Conservation (phyloP, 2,329 filamentous ascomycete genomes). For the Fusarium gaditjirri region DNA sequence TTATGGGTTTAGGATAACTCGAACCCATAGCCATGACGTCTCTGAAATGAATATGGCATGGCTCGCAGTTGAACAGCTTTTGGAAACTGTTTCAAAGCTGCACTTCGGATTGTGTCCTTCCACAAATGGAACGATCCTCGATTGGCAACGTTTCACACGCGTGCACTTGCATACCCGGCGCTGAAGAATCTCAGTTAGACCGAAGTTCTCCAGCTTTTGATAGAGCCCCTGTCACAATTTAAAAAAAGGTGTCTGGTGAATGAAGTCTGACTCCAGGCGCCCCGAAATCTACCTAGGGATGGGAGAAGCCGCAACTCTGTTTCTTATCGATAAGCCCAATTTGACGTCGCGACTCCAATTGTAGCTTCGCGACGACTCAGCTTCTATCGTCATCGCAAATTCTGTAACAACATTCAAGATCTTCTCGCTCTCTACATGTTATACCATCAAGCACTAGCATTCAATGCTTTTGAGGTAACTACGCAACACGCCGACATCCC, state of each 20-base stretch:
- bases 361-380: slow-evolving; percentile 13
- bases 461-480: slow-evolving; percentile 24
- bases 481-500: slow-evolving; percentile 9
- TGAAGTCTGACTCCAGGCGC: background rate
- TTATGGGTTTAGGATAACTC: background rate
- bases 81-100: background rate
- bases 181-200: slow-evolving; percentile 18
- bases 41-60: background rate
- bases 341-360: slow-evolving; percentile 29
- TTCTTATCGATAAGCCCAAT: slow-evolving; percentile 36
- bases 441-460: background rate
- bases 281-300: slow-evolving; percentile 2
- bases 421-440: background rate
- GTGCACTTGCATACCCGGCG: slow-evolving; percentile 21
- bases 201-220: slow-evolving; percentile 13
- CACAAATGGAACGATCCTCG: background rate
- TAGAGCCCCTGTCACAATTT: slow-evolving; percentile 14
- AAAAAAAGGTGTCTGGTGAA: background rate
- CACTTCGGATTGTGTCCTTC: background rate
- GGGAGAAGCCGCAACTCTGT: slow-evolving; percentile 17
- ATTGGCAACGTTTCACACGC: slow-evolving; percentile 17
- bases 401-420: background rate
- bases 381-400: slow-evolving; percentile 15
- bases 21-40: slow-evolving; percentile 5
- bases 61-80: background rate